Evolutionary conservation across 1,284 basidiomycete genomes (phyloP), one percentile per base, ranked within the genome.

Genomic region (Tranzscheliella williamsii): DNA sequence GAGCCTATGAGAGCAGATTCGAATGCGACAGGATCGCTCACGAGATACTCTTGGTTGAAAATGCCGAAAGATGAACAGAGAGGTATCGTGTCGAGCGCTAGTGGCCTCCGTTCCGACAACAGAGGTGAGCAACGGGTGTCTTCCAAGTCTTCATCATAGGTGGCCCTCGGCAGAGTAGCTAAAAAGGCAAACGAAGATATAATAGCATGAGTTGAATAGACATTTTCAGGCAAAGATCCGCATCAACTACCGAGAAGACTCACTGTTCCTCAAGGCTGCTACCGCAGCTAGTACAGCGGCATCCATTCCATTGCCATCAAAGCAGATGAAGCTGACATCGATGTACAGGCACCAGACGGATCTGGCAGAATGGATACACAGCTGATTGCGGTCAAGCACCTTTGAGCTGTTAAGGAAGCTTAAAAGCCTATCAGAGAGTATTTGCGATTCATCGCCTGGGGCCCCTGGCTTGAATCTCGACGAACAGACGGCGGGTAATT

Each of bases 291-390:
- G 77, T 2, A 96, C 81, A 0, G 90, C 84, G 0, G 93, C 91
- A 62, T 99, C 94, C 61, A 95, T 89, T 1, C 85, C 88, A 72
- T 96, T 96, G 8, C 94, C 94, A 76, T 98, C 93, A 70, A 92
- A 94, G 79, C 94, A 96, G 69, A 98, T 88, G 78, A 92, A 96
- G 4, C 88, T 89, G 23, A 91, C 85, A 63, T 98, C 94, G 60
- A 97, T 83, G 78, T 96, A 96, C 15, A 98, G 81, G 20, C 87
- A 87, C 91, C 92, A 98, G 0, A 83, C 91, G 0, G 90, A 83
- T 76, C 87, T 89, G 4, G 85, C 86, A 0, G 85, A 83, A 16
- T 87, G 82, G 42, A 98, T 95, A 70, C 87, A 87, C 2, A 98
- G 83, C 1, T 86, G 84, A 0, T 82, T 77, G 1, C 86, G 82